Conservation (phyloP, 768 basidiomycete genomes). For the Trametes elegans region DNA sequence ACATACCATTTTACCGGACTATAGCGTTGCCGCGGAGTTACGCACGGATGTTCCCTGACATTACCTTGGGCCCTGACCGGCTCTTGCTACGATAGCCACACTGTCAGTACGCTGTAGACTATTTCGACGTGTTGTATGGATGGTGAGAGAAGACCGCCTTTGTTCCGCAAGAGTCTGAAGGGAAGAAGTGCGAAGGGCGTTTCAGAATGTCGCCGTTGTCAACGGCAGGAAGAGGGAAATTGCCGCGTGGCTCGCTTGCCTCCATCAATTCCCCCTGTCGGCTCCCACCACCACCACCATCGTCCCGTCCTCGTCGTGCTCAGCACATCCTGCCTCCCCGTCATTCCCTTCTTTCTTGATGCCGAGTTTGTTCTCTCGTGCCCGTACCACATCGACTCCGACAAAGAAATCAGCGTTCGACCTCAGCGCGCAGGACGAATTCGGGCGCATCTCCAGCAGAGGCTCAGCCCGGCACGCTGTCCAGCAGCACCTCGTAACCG, state of each 20-base stretch:
- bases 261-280: conserved; percentile 17
- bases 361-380: conserved; percentile 74
- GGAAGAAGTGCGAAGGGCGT: neutral
- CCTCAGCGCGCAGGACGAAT: conserved; percentile 52
- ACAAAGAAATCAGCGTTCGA: conserved; percentile 25
- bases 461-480: conserved; percentile 35
- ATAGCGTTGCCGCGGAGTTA: neutral
- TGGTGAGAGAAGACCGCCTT: conserved; percentile 3
- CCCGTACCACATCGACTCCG: conserved; percentile 60
- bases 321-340: conserved; percentile 10
- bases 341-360: conserved; percentile 39
- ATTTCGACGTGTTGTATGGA: neutral
- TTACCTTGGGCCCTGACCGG: neutral
- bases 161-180: conserved; percentile 7
- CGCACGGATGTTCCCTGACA: neutral
- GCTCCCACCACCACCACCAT: conserved; percentile 15
- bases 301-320: conserved; percentile 14
- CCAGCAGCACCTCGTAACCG: conserved; percentile 24
- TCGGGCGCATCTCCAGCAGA: conserved; percentile 56
- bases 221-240: conserved; percentile 12
- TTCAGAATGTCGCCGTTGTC: conserved; percentile 16
- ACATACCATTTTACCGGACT: neutral
- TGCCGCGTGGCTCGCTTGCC: conserved; percentile 17
- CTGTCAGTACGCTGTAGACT: neutral
- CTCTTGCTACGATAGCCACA: neutral